A percentile compares a stretch with the other conserved stretches of the same genome.
Evolutionary conservation across 805 yeast genomes (phyloP).

Genomic region (Starmerella etchellsii): DNA sequence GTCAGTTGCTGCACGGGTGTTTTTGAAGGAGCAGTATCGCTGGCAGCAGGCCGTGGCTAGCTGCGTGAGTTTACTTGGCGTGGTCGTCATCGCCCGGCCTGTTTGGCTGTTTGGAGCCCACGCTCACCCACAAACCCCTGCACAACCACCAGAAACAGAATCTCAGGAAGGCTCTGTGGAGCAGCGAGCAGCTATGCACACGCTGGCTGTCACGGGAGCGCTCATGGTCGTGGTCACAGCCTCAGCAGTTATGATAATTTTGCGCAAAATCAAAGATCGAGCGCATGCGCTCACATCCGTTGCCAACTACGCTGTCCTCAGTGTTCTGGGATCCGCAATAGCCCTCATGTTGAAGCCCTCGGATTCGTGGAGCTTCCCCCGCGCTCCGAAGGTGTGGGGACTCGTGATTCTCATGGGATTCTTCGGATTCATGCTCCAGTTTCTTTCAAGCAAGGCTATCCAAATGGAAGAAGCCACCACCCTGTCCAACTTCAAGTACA

Average conservation of each 20-base stretch:
- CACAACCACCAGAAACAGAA: constrained; percentile 17
- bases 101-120: constrained; percentile 47
- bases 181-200: not conserved
- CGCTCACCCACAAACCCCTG: not conserved
- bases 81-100: constrained; percentile 71
- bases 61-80: constrained; percentile 56
- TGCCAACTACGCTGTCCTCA: constrained; percentile 54
- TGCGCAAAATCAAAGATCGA: constrained; percentile 60
- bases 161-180: not conserved
- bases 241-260: constrained; percentile 25
- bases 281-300: constrained; percentile 77
- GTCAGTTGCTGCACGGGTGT: constrained; percentile 54
- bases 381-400: constrained; percentile 34
- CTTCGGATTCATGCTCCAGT: constrained; percentile 75
- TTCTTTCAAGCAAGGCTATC: constrained; percentile 64
- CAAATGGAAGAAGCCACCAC: constrained; percentile 70
- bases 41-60: constrained; percentile 58
- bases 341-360: constrained; percentile 23
- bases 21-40: constrained; percentile 56
- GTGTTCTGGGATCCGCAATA: constrained; percentile 41
- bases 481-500: constrained; percentile 61
- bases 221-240: constrained; percentile 22
- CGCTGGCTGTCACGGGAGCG: constrained; percentile 50
- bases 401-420: constrained; percentile 50
- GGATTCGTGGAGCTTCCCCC: constrained; percentile 7